Percentiles rank a stretch among this genome's conserved stretches.
phyloP scores from a whole-genome alignment of 2,329 filamentous ascomycete genomes.

The Diplodia mutila region DNA sequence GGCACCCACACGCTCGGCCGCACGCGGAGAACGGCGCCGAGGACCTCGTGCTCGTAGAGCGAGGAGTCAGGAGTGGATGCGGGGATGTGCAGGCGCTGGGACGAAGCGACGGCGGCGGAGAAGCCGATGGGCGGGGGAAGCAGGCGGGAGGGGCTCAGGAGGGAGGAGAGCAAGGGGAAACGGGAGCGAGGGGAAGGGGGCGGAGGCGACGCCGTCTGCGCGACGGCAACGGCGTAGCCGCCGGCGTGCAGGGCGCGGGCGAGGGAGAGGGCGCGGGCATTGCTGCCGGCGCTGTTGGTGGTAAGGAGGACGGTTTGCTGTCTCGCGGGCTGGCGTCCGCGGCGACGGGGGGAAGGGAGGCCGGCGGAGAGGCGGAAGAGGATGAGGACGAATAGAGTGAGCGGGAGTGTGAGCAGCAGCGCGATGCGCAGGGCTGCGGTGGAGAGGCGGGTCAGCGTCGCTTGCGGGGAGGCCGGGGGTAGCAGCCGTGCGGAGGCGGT shows the following conservation, averaged over 20 bases:
- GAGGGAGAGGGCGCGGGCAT: background rate
- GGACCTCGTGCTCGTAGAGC: conserved; percentile 12
- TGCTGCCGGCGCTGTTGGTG: conserved; percentile 64
- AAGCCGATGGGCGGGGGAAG: background rate
- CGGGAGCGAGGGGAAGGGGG: background rate
- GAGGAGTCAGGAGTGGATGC: no score
- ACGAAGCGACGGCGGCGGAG: background rate
- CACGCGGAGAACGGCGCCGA: background rate
- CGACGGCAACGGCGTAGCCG: background rate
- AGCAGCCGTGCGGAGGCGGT: background rate
- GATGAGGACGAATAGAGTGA: conserved; percentile 31
- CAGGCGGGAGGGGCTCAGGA: background rate
- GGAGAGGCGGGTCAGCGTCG: background rate
- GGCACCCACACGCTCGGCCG: conserved; percentile 11
- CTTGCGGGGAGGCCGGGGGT: background rate
- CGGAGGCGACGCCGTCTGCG: background rate
- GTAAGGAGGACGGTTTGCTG: conserved; percentile 69
- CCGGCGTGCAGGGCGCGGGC: conserved; percentile 11
- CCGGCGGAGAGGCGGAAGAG: conserved; percentile 72
- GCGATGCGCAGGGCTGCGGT: background rate
- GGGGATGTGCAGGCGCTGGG: background rate
- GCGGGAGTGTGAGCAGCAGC: conserved; percentile 13
- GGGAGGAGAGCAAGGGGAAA: background rate
- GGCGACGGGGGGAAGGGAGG: conserved; percentile 62
- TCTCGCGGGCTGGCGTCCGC: conserved; percentile 83